Evolutionary conservation across 805 yeast species (phyloP).

Genomic region (Saccharomycopsis olivae): DNA sequence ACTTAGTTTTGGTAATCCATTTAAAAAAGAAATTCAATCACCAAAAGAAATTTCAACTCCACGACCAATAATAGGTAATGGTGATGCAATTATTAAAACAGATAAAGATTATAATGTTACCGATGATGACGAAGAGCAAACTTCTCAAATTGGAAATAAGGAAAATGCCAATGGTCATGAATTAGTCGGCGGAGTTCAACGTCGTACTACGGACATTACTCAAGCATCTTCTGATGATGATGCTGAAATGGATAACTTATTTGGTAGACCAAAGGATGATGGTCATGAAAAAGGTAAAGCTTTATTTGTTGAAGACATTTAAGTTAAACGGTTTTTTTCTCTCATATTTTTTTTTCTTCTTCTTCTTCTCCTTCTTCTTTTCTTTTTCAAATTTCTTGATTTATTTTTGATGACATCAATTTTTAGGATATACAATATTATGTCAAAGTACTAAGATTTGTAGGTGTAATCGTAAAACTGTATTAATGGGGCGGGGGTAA

Average conservation of each 20-base stretch:
- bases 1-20: conserved; percentile 1
- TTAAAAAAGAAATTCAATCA: conserved; percentile 1
- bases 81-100: not conserved
- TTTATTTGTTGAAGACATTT: conserved; percentile 8
- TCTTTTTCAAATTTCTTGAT: no score
- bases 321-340: no score
- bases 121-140: not conserved
- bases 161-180: not conserved
- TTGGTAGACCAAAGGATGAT: conserved; percentile 3
- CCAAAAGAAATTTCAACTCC: not conserved
- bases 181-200: conserved; percentile 3
- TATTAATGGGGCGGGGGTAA: no score
- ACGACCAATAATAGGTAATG: not conserved
- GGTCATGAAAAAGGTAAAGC: conserved; percentile 6
- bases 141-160: not conserved
- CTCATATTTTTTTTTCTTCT: no score
- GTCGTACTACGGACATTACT: conserved; percentile 10
- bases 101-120: not conserved
- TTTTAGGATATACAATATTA: no score
- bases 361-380: no score
- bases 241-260: conserved; percentile 4
- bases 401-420: no score
- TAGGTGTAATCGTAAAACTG: no score
- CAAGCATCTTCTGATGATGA: conserved; percentile 12
- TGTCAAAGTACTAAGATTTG: no score